These are phyloP conservation scores for Epicoccum sorghinum DNA, from an alignment of 2,329 filamentous ascomycete species.

Conservation along the genomic window DNA sequence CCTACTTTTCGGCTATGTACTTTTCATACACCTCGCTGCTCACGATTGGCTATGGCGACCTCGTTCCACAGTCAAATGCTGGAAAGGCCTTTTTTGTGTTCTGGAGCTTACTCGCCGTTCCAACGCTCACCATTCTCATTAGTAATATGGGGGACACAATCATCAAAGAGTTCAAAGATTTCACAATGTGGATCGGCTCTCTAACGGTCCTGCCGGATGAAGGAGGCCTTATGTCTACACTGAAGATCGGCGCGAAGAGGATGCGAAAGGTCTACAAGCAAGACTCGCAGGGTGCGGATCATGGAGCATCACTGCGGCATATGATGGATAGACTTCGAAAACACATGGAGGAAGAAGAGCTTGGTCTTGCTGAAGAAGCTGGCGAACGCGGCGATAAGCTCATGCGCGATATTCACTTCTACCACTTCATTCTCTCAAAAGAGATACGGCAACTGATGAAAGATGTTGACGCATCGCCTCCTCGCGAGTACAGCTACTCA, in stretches of 20 bases:
- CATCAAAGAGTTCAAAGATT: slow-evolving; percentile 60
- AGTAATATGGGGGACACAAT: slow-evolving; percentile 62
- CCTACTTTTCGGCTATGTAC: slow-evolving; percentile 60
- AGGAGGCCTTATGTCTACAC: slow-evolving; percentile 45
- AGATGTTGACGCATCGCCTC: slow-evolving; percentile 49
- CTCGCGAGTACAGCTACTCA: slow-evolving; percentile 47
- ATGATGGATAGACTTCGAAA: slow-evolving; percentile 42
- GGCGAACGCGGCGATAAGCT: slow-evolving; percentile 50
- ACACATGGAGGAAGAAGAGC: slow-evolving; percentile 52
- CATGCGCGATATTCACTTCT: slow-evolving; percentile 59
- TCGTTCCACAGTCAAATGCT: slow-evolving; percentile 54
- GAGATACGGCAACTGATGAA: slow-evolving; percentile 53
- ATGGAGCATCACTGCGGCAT: slow-evolving; percentile 20
- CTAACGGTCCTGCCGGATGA: slow-evolving; percentile 62
- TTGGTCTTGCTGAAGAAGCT: slow-evolving; percentile 50
- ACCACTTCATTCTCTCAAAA: slow-evolving; percentile 55
- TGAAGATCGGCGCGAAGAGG: slow-evolving; percentile 38
- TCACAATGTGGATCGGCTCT: slow-evolving; percentile 62
- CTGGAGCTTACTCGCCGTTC: slow-evolving; percentile 62
- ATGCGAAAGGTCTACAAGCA: slow-evolving; percentile 24
- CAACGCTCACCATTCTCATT: slow-evolving; percentile 61
- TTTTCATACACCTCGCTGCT: slow-evolving; percentile 60
- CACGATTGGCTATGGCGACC: slow-evolving; percentile 63
- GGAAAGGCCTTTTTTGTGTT: slow-evolving; percentile 63
- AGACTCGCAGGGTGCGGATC: slow-evolving; percentile 8